These are phyloP conservation scores for Gillenia trifoliata DNA, from an alignment of 306 rosid species.

Conservation along the genomic window DNA sequence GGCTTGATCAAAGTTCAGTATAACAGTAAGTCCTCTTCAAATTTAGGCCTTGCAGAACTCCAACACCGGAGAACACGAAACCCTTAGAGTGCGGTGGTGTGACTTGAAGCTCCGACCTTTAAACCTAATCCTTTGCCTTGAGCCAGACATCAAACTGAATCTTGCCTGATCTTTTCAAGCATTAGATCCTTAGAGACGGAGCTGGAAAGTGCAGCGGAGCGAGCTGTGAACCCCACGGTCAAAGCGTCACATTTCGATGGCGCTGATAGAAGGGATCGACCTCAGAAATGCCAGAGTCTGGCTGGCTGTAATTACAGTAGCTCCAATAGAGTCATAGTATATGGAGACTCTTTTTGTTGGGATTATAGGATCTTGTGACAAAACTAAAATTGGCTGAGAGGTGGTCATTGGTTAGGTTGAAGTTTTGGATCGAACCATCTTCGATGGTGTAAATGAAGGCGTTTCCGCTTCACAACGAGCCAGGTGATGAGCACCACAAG, in stretches of 20 bases:
- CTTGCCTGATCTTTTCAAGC: slow-evolving; percentile 41
- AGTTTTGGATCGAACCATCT: slow-evolving; percentile 48
- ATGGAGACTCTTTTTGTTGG: slow-evolving; percentile 60
- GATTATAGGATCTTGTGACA: slow-evolving; percentile 58
- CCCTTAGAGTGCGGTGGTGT: slow-evolving; percentile 37
- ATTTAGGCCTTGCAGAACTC: slow-evolving; percentile 33
- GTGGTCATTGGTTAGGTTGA: slow-evolving; percentile 52
- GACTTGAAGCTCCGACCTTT: slow-evolving; percentile 68
- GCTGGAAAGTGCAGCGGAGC: slow-evolving; percentile 35
- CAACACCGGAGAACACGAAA: slow-evolving; percentile 60
- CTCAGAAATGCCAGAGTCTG: slow-evolving; percentile 50
- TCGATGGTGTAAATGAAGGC: slow-evolving; percentile 61
- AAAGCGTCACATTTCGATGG: slow-evolving; percentile 51
- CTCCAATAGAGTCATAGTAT: slow-evolving; percentile 59
- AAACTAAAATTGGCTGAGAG: slow-evolving; percentile 54
- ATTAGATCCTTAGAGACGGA: slow-evolving; percentile 39
- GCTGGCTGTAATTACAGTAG: slow-evolving; percentile 54
- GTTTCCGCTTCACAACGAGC: slow-evolving; percentile 59
- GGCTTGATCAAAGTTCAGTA: slow-evolving; percentile 43
- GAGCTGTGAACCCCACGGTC: slow-evolving; percentile 34
- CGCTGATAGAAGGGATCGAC: slow-evolving; percentile 59
- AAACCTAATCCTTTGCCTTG: slow-evolving; percentile 48
- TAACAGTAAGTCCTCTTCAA: slow-evolving; percentile 55
- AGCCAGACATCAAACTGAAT: slow-evolving; percentile 47
- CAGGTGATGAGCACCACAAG: slow-evolving; percentile 62